A percentile compares a stretch with the other conserved stretches of the same genome.
phyloP scores from a whole-genome alignment of 1,284 basidiomycete genomes.

The Cutaneotrichosporon cavernicola region DNA sequence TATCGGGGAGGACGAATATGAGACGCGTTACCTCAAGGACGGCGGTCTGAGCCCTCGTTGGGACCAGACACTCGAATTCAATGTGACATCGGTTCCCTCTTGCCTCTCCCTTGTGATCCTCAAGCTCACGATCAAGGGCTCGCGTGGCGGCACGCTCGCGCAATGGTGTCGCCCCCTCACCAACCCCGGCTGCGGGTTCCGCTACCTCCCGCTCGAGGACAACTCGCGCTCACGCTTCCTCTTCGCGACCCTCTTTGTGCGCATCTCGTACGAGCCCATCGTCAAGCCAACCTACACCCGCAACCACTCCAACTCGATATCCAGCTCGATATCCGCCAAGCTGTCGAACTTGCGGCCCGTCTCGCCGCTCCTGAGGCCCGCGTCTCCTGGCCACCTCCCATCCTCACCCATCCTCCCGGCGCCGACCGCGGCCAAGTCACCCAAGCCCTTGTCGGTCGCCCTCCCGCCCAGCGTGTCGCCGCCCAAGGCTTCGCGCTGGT shows the following conservation, averaged over 20 bases:
- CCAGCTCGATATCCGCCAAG: constrained; percentile 63
- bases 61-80: constrained; percentile 69
- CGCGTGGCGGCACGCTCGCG: constrained; percentile 58
- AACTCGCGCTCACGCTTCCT: constrained; percentile 75
- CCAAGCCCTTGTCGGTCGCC: neutral
- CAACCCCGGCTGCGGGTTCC: constrained; percentile 61
- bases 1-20: constrained; percentile 20
- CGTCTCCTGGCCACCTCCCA: neutral
- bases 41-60: constrained; percentile 89
- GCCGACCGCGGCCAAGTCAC: neutral
- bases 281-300: constrained; percentile 58
- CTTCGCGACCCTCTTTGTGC: constrained; percentile 82
- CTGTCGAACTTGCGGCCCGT: constrained; percentile 5
- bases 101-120: constrained; percentile 82
- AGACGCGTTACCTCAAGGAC: constrained; percentile 68
- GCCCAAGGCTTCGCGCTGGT: neutral
- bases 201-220: constrained; percentile 82
- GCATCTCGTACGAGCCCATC: constrained; percentile 9
- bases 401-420: constrained; percentile 1
- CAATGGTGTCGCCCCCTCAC: constrained; percentile 61
- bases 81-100: constrained; percentile 67
- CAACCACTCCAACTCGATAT: constrained; percentile 66
- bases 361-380: neutral
- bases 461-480: constrained; percentile 3
- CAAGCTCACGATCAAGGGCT: constrained; percentile 69